phyloP scores from a whole-genome alignment of 306 rosid species.

The Pachyrhizus erosus region DNA sequence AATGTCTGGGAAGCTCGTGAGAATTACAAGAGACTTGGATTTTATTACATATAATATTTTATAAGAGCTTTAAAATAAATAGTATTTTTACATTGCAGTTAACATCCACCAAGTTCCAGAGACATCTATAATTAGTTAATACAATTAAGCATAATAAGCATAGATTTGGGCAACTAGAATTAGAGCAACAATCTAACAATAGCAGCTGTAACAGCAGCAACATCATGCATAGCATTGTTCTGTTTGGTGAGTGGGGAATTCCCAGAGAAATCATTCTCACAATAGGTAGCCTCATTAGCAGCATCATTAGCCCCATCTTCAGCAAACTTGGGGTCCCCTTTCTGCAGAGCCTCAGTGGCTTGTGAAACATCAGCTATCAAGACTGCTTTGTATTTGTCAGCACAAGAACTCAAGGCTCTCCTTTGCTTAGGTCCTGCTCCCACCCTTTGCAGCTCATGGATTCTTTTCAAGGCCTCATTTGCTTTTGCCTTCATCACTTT shows the following conservation, averaged over 20 bases:
- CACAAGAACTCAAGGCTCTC: constrained; percentile 45
- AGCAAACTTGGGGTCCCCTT: constrained; percentile 57
- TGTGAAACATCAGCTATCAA: constrained; percentile 37
- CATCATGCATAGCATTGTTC: constrained; percentile 46
- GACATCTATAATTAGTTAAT: not conserved
- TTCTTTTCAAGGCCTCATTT: constrained; percentile 24
- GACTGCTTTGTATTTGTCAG: constrained; percentile 28
- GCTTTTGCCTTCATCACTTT: constrained; percentile 44
- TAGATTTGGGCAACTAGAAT: not conserved
- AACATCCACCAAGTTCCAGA: not conserved
- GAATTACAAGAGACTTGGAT: not conserved
- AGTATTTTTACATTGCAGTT: not conserved
- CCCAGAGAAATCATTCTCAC: constrained; percentile 49
- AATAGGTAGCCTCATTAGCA: constrained; percentile 45
- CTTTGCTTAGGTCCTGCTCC: not conserved
- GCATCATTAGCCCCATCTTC: constrained; percentile 50
- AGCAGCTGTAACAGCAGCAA: constrained; percentile 47
- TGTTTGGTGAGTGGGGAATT: constrained; percentile 41
- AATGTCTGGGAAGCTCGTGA: not conserved
- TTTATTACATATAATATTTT: constrained; percentile 8
- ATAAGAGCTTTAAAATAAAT: not conserved
- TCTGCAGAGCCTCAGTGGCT: constrained; percentile 58
- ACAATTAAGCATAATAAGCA: not conserved
- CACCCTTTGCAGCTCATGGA: constrained; percentile 25
- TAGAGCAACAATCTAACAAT: constrained; percentile 48